Evolutionary conservation across 2,329 filamentous ascomycete genomes (phyloP).

Genomic region (Alternaria incomplexa): DNA sequence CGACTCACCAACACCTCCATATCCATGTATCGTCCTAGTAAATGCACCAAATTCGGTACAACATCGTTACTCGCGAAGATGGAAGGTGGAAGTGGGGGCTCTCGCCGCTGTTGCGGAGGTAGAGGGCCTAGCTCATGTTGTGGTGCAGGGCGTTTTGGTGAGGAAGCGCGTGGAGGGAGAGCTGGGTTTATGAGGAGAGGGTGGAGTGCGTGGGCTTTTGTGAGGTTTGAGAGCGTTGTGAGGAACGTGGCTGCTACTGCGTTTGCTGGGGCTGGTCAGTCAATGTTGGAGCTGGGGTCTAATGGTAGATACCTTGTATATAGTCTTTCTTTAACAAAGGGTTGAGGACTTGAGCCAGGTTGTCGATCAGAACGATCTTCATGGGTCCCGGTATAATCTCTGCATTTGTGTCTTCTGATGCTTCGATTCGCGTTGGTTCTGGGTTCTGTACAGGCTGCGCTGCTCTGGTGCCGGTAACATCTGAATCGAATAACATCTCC

Average conservation of each 20-base stretch:
- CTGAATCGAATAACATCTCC: conserved; percentile 48
- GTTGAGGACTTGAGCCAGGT: conserved; percentile 47
- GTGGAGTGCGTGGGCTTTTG: conserved; percentile 44
- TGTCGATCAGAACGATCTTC: conserved; percentile 50
- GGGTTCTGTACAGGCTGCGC: neutral
- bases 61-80: conserved; percentile 49
- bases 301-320: conserved; percentile 36
- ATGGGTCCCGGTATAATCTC: neutral
- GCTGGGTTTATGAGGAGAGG: conserved; percentile 50
- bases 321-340: conserved; percentile 48
- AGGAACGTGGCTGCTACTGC: conserved; percentile 51
- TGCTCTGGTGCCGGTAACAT: neutral
- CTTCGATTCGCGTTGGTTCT: neutral
- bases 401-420: neutral
- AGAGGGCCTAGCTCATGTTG: neutral
- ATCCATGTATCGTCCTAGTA: conserved; percentile 48
- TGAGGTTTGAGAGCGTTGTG: conserved; percentile 49
- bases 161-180: conserved; percentile 13
- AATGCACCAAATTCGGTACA: conserved; percentile 48
- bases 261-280: conserved; percentile 39
- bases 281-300: conserved; percentile 19
- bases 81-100: conserved; percentile 38
- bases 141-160: conserved; percentile 1
- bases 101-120: conserved; percentile 8
- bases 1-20: conserved; percentile 50